phyloP scores from a whole-genome alignment of 495 filamentous ascomycete species.

The Hypoxylon trugodes region DNA sequence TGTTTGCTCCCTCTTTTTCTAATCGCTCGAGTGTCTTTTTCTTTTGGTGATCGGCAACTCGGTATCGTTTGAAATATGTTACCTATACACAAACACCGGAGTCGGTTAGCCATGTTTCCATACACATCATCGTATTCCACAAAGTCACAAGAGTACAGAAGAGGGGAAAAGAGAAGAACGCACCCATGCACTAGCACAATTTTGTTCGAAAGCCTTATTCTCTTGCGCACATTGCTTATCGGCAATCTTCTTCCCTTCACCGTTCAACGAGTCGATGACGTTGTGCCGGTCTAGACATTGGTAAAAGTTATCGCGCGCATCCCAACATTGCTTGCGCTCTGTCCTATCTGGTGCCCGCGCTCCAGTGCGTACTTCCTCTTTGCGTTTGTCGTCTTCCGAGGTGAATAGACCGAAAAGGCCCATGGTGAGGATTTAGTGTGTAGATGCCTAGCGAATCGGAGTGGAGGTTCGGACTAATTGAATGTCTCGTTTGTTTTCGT shows the following conservation, averaged over 20 bases:
- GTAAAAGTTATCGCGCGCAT: slow-evolving; percentile 85
- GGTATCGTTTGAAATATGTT: slow-evolving; percentile 94
- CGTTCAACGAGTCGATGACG: slow-evolving; percentile 85
- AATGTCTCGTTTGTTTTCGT: background rate
- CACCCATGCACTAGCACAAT: slow-evolving; percentile 86
- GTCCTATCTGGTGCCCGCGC: slow-evolving; percentile 78
- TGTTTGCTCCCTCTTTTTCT: slow-evolving; percentile 77
- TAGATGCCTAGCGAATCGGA: background rate
- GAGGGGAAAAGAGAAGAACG: slow-evolving; percentile 39
- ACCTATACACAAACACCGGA: slow-evolving; percentile 63
- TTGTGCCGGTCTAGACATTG: slow-evolving; percentile 79
- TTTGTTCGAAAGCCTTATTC: slow-evolving; percentile 71
- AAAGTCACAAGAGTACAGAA: background rate
- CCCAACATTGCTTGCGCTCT: slow-evolving; percentile 84
- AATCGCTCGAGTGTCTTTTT: slow-evolving; percentile 80
- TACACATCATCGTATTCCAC: background rate
- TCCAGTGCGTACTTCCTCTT: slow-evolving; percentile 63
- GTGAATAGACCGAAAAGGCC: slow-evolving; percentile 54
- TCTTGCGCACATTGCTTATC: slow-evolving; percentile 73
- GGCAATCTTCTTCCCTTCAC: slow-evolving; percentile 65
- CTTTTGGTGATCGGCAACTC: slow-evolving; percentile 90
- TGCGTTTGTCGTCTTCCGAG: slow-evolving; percentile 56
- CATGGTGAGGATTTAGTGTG: slow-evolving; percentile 51
- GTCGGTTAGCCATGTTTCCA: background rate
- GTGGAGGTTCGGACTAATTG: background rate